Percentiles rank a stretch among this genome's conserved stretches.
Evolutionary conservation across 2,329 filamentous ascomycete species (phyloP).

Genomic region (Fusarium caatingaense): DNA sequence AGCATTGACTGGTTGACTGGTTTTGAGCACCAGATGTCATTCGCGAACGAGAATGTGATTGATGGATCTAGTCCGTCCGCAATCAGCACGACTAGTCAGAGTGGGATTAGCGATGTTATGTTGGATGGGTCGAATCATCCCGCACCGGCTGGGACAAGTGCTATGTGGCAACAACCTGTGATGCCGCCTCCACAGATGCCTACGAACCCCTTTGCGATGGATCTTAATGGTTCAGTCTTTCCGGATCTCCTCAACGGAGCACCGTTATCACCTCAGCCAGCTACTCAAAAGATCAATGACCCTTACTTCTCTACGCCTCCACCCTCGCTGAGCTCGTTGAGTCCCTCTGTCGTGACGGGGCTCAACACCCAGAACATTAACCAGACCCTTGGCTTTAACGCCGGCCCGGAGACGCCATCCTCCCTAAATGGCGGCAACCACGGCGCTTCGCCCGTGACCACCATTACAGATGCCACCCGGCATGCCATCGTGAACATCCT

Average conservation of each 20-base stretch:
- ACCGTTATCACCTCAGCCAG: conserved; percentile 81
- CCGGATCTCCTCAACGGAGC: conserved; percentile 79
- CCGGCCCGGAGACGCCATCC: conserved; percentile 77
- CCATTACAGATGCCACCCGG: conserved; percentile 73
- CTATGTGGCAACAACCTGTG: conserved; percentile 77
- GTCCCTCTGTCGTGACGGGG: conserved; percentile 76
- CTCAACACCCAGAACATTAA: conserved; percentile 71
- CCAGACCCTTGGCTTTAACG: conserved; percentile 72
- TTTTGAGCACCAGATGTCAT: conserved; percentile 81
- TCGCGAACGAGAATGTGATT: conserved; percentile 81
- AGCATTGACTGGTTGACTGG: conserved; percentile 85
- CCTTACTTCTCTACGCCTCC: conserved; percentile 84
- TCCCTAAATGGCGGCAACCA: conserved; percentile 75
- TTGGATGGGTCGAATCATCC: conserved; percentile 81
- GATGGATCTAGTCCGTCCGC: conserved; percentile 96
- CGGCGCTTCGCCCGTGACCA: conserved; percentile 68
- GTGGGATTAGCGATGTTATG: conserved; percentile 91
- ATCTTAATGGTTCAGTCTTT: conserved; percentile 79
- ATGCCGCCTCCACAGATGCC: conserved; percentile 76
- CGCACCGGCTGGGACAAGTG: conserved; percentile 62
- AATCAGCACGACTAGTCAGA: conserved; percentile 94
- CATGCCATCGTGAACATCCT: conserved; percentile 70
- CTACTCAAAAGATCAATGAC: conserved; percentile 77
- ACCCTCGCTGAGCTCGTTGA: conserved; percentile 78
- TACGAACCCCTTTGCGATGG: conserved; percentile 78